These are phyloP conservation scores for Sungouiozyma intestinalis DNA, from an alignment of 805 yeast species.

Conservation along the genomic window DNA sequence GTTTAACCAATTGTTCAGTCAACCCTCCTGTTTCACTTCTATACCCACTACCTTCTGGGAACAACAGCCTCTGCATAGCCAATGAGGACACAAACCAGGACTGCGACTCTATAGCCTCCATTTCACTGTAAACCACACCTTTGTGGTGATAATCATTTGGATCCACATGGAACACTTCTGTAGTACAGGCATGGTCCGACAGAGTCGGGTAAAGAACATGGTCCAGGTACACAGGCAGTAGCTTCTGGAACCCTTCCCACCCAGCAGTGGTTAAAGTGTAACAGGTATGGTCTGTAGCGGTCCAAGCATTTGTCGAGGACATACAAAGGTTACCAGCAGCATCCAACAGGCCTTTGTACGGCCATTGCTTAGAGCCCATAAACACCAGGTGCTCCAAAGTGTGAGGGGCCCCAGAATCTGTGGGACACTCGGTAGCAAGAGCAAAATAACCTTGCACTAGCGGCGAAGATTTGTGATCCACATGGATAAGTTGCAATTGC, in stretches of 20 bases:
- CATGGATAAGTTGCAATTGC: slow-evolving; percentile 68
- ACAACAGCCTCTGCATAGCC: slow-evolving; percentile 49
- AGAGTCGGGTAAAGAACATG: slow-evolving; percentile 78
- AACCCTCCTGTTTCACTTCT: slow-evolving; percentile 92
- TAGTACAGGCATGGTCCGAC: slow-evolving; percentile 80
- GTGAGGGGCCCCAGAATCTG: slow-evolving; percentile 90
- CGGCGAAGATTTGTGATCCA: slow-evolving; percentile 69
- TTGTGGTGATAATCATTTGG: slow-evolving; percentile 74
- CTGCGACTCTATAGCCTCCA: slow-evolving; percentile 85
- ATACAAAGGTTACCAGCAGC: slow-evolving; percentile 74
- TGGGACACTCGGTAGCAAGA: slow-evolving; percentile 82
- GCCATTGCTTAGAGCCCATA: slow-evolving; percentile 85
- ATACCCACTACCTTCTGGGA: slow-evolving; percentile 59
- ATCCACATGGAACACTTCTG: slow-evolving; percentile 93
- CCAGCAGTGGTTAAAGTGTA: slow-evolving; percentile 90
- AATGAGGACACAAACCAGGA: slow-evolving; percentile 57
- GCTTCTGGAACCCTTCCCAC: slow-evolving; percentile 81
- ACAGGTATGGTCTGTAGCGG: slow-evolving; percentile 90
- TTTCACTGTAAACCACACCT: slow-evolving; percentile 94
- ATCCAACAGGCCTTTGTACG: slow-evolving; percentile 86
- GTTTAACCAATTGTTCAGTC: slow-evolving; percentile 59
- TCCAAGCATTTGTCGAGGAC: slow-evolving; percentile 93
- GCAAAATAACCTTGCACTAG: slow-evolving; percentile 90
- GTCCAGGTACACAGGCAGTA: slow-evolving; percentile 84
- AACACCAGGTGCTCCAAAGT: slow-evolving; percentile 89